These are phyloP conservation scores for Hyphodiscus hymeniophilus DNA, from an alignment of 495 filamentous ascomycete species.

Conservation along the genomic window DNA sequence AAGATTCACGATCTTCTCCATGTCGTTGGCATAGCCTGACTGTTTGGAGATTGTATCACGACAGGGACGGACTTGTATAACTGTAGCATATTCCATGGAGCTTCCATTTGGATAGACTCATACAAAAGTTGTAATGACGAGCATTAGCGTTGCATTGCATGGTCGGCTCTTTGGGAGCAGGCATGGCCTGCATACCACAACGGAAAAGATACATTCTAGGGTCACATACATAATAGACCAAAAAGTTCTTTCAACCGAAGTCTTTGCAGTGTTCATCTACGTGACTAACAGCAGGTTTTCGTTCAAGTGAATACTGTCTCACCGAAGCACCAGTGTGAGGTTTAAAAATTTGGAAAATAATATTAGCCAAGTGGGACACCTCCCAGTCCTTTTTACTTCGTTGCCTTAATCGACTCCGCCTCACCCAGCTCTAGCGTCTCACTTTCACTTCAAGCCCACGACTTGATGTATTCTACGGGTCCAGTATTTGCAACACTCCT, in stretches of 20 bases:
- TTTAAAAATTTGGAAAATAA: too few relatives aligned
- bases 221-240: slow-evolving; percentile 1
- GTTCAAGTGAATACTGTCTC: too few relatives aligned
- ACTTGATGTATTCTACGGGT: too few relatives aligned
- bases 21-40: neutral
- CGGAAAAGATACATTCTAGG: slow-evolving; percentile 3
- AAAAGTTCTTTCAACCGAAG: neutral
- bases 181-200: slow-evolving; percentile 1
- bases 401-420: too few relatives aligned
- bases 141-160: slow-evolving; percentile 5
- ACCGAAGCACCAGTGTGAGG: too few relatives aligned
- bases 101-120: neutral
- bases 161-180: neutral
- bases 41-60: neutral
- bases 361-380: too few relatives aligned
- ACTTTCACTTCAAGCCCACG: too few relatives aligned
- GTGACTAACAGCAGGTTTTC: too few relatives aligned
- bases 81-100: neutral
- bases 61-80: neutral
- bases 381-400: too few relatives aligned
- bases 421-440: too few relatives aligned
- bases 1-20: too few relatives aligned
- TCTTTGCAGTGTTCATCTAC: neutral
- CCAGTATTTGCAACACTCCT: too few relatives aligned
- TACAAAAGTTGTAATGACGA: neutral